phyloP scores from a whole-genome alignment of 257 asterid genomes.

The Solanum chiquidenum region DNA sequence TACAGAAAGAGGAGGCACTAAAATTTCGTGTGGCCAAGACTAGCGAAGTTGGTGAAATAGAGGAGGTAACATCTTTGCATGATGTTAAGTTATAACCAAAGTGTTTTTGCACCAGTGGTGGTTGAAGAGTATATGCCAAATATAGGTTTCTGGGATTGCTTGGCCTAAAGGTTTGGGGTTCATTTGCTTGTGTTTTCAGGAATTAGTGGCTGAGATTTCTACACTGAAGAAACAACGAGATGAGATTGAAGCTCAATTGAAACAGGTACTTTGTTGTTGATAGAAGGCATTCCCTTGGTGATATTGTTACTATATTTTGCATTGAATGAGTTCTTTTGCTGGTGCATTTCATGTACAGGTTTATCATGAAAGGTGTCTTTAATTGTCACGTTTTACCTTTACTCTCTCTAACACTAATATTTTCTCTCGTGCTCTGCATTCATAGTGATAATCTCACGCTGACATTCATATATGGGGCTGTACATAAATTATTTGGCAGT shows the following conservation, averaged over 20 bases:
- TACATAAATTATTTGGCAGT: background rate
- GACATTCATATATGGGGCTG: background rate
- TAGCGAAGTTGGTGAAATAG: slow-evolving; percentile 66
- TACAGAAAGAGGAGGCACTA: slow-evolving; percentile 86
- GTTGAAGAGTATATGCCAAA: background rate
- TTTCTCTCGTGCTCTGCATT: background rate
- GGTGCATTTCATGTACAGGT: background rate
- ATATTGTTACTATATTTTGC: background rate
- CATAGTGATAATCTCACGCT: background rate
- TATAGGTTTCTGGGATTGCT: slow-evolving; percentile 1
- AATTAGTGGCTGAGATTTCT: slow-evolving; percentile 63
- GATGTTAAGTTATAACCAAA: background rate
- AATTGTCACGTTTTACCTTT: background rate
- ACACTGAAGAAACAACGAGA: slow-evolving; percentile 76
- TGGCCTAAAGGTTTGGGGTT: background rate
- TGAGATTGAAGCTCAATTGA: slow-evolving; percentile 84
- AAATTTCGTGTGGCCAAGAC: slow-evolving; percentile 69
- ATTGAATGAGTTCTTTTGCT: background rate
- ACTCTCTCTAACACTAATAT: background rate
- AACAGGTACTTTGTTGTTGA: slow-evolving; percentile 46
- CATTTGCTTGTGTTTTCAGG: slow-evolving; percentile 41
- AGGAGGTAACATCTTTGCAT: slow-evolving; percentile 47
- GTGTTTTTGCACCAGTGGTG: background rate
- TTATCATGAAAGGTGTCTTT: background rate
- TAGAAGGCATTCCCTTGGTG: background rate